Evolutionary conservation across 371 early-diverging fungal genomes (phyloP).

Genomic region (Syncephalastrum contaminatum): DNA sequence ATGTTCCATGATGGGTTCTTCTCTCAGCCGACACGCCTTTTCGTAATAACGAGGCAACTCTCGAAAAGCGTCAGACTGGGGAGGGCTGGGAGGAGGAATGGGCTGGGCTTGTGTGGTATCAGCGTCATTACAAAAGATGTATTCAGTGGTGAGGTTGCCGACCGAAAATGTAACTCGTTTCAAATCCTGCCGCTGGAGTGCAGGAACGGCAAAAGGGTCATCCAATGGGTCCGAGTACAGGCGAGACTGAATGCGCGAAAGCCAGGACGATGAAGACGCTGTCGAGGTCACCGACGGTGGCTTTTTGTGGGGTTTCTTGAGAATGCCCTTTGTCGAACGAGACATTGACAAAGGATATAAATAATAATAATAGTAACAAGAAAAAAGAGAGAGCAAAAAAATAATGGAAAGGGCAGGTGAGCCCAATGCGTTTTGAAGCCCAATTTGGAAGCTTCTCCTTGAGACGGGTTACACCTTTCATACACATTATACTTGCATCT

Average conservation of each 20-base stretch:
- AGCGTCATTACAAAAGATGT: conserved; percentile 23
- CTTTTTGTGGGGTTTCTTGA: conserved; percentile 13
- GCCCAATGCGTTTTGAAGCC: background rate
- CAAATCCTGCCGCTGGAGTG: conserved; percentile 32
- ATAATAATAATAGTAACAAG: background rate
- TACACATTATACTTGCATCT: conserved; percentile 1
- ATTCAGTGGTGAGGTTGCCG: conserved; percentile 30
- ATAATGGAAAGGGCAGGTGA: background rate
- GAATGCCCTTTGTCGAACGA: conserved; percentile 12
- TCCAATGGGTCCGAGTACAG: conserved; percentile 10
- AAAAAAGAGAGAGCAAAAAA: conserved; percentile 3
- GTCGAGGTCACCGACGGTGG: conserved; percentile 14
- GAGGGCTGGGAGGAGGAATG: background rate
- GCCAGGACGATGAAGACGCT: conserved; percentile 18
- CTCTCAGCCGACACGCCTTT: conserved; percentile 39
- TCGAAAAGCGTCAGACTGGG: conserved; percentile 1
- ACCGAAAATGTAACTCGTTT: conserved; percentile 45
- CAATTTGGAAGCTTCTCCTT: background rate
- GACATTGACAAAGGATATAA: conserved; percentile 2
- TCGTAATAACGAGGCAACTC: conserved; percentile 37
- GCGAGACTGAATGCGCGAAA: conserved; percentile 23
- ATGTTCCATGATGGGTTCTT: conserved; percentile 29
- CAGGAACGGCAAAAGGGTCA: conserved; percentile 12
- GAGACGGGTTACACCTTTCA: conserved; percentile 1
- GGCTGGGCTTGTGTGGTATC: conserved; percentile 4